Evolutionary conservation across 2,329 filamentous ascomycete genomes (phyloP), one percentile per base, ranked within the genome.

Genomic region (Hypoxylon sp.): DNA sequence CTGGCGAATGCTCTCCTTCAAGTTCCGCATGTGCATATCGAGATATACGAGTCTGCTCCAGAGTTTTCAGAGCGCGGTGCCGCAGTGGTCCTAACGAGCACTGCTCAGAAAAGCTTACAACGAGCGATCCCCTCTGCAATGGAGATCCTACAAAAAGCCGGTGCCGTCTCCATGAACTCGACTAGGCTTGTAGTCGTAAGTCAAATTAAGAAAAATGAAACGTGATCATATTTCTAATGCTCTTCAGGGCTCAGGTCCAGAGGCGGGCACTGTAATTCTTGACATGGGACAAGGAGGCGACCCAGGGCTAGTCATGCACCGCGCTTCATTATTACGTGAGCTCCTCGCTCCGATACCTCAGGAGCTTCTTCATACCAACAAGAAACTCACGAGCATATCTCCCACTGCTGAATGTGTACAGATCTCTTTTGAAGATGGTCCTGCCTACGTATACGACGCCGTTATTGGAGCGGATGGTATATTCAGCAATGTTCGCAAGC

Each of bases 381-480:
- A 57, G 46, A 38, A 64, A 56, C 65, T 64, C 21, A 34, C 28
- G 13, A 9, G 13, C 3, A 60, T 64, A 25, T 36, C 14, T 5
- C 2, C 13, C 4, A 11, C 13, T 4, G 36, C 30, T 10, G 17
- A 9, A 23, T 50, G 49, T 19, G 49, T 67, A 6, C 19, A 32
- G 4, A 10, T 73, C 11, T 9, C 13, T 10, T 73, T 73, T 32
- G 13, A 65, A 38, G 70, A 73, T 32, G 68, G 63, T 2, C 19
- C 53, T 0, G 11, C 10, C 0, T 53, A 30, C 1, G n/a, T 57
- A 2, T 71, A 68, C 34, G 71, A 72, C 17, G 69, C 50, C 2
- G 63, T 73, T 2, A 72, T 72, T 10, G 69, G 69, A 4, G 67
- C 71, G 3, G 71, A 73, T 21, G 71, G 69, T n/a, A 63, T 73